phyloP scores from a whole-genome alignment of 192 early-diverging fungal species.

The Coemansia furcata region DNA sequence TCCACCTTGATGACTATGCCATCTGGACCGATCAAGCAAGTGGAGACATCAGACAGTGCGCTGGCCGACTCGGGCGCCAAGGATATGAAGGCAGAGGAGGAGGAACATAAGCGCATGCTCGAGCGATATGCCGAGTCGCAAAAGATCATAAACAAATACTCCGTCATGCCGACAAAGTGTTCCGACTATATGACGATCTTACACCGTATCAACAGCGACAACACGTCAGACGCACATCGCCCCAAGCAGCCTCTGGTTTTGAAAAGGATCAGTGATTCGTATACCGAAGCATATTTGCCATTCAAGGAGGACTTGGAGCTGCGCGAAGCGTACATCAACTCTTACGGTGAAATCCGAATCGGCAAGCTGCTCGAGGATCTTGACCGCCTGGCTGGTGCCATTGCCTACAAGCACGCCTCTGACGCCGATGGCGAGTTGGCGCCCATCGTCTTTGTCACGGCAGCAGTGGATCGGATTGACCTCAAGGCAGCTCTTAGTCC shows the following conservation, averaged over 20 bases:
- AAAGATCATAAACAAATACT: constrained; percentile 49
- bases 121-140: constrained; percentile 43
- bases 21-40: constrained; percentile 10
- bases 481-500: constrained; percentile 61
- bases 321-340: constrained; percentile 78
- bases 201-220: constrained; percentile 45
- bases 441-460: constrained; percentile 80
- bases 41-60: not conserved
- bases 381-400: constrained; percentile 80
- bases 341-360: constrained; percentile 69
- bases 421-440: constrained; percentile 54
- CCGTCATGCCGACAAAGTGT: constrained; percentile 45
- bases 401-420: constrained; percentile 75
- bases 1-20: constrained; percentile 15
- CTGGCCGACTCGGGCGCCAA: constrained; percentile 7
- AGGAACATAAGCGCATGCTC: constrained; percentile 51
- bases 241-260: constrained; percentile 49
- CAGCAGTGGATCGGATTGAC: constrained; percentile 84
- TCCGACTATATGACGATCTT: constrained; percentile 50
- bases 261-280: constrained; percentile 68
- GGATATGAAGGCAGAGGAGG: constrained; percentile 23
- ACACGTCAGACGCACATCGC: constrained; percentile 23
- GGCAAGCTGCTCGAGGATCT: constrained; percentile 86
- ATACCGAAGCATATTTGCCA: constrained; percentile 73
- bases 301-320: constrained; percentile 73